A percentile compares a stretch with the other conserved stretches of the same genome.
phyloP scores from a whole-genome alignment of 1,284 basidiomycete species.

The Porogramme epimiltina region DNA sequence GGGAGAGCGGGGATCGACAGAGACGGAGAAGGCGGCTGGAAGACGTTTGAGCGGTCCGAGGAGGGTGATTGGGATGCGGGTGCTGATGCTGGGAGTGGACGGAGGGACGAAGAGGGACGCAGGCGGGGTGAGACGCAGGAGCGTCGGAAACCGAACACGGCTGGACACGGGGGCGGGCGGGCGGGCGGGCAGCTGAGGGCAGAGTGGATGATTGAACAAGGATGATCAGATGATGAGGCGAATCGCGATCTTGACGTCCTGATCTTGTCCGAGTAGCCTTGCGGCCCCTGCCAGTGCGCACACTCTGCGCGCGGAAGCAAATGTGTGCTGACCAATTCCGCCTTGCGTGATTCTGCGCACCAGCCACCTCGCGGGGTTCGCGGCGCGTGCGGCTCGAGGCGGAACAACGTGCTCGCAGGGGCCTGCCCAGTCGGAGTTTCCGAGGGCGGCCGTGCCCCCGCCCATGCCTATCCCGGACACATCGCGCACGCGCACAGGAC shows the following conservation, averaged over 20 bases:
- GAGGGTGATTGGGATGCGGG: neutral
- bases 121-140: too few relatives aligned
- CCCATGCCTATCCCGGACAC: constrained; percentile 10
- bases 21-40: neutral
- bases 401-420: neutral
- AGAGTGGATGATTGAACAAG: neutral
- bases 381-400: too few relatives aligned
- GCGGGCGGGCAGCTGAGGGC: neutral
- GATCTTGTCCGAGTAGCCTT: too few relatives aligned
- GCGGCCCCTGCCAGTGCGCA: constrained; percentile 6
- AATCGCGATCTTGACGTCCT: neutral
- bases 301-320: constrained; percentile 21
- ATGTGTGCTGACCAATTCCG: constrained; percentile 16
- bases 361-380: neutral
- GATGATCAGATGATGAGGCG: constrained; percentile 19
- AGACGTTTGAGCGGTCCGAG: constrained; percentile 13
- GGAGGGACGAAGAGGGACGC: too few relatives aligned
- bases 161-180: too few relatives aligned
- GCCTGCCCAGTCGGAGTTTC: constrained; percentile 4
- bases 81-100: too few relatives aligned
- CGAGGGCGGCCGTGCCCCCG: constrained; percentile 2
- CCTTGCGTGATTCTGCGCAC: constrained; percentile 8
- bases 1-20: constrained; percentile 15
- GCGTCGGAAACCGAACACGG: too few relatives aligned
- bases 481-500: constrained; percentile 4